Evolutionary conservation across 352 stramenopile genomes (phyloP).

Genomic region (Pythium sukuiense): DNA sequence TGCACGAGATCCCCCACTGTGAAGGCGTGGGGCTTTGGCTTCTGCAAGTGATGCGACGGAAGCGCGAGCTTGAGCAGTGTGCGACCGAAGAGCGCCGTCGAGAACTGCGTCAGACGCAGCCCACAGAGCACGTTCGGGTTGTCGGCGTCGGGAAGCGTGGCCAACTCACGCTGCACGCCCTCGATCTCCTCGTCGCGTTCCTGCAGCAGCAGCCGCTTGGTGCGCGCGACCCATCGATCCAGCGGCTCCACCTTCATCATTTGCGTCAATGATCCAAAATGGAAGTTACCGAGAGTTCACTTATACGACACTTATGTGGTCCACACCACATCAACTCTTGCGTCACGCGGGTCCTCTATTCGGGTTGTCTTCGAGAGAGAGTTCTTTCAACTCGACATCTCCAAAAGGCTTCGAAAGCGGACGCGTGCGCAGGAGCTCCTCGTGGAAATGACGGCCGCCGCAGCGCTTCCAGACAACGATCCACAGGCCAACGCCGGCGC

Average conservation of each 20-base stretch:
- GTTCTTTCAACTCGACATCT: constrained; percentile 9
- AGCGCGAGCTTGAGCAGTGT: constrained; percentile 57
- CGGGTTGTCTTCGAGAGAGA: constrained; percentile 1
- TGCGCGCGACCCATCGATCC: constrained; percentile 56
- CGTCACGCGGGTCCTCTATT: constrained; percentile 9
- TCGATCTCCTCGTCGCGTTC: constrained; percentile 73
- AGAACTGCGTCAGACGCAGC: constrained; percentile 39
- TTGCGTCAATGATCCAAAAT: not conserved
- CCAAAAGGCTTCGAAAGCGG: not conserved
- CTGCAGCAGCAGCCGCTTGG: constrained; percentile 43
- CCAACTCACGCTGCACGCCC: constrained; percentile 51
- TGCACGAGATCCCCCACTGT: constrained; percentile 84
- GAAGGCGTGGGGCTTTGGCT: constrained; percentile 76
- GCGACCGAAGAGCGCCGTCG: constrained; percentile 72
- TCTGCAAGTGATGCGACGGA: constrained; percentile 38
- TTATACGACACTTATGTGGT: too few relatives aligned
- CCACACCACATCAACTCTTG: not conserved
- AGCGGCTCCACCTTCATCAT: constrained; percentile 32
- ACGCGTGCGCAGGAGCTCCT: not conserved
- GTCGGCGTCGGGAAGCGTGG: constrained; percentile 43
- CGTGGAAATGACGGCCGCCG: constrained; percentile 20
- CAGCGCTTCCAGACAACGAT: constrained; percentile 7
- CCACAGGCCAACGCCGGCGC: constrained; percentile 1
- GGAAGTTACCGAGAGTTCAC: not conserved
- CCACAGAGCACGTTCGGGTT: constrained; percentile 74